Evolutionary conservation across 1,139 yeast species (phyloP), one percentile per base, ranked within the genome.

Genomic region (Hemisphaericaspora lyxosophila): DNA sequence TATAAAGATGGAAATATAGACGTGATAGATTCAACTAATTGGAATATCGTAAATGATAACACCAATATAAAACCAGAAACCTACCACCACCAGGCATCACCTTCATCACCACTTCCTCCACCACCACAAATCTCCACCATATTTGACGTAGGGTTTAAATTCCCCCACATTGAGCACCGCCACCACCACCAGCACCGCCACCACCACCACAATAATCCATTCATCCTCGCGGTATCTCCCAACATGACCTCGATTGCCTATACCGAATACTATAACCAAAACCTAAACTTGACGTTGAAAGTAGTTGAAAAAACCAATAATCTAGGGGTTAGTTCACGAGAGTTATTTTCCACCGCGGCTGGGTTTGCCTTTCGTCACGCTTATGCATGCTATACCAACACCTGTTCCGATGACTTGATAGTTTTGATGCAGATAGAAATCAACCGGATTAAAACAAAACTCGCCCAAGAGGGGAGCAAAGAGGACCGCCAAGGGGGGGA

Each of bases 281-380:
- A 40, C 3, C 35, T 42, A 1, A 44, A 53, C 25, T 52, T 75
- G 19, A 48, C 49, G 17, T 44, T 73, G 3, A 45, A 54, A 17
- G 63, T 67, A 18, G 60, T 65, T 4, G 63, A 62, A 36, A 61
- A 58, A 36, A 34, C 35, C 18, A 36, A 46, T 2, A 44, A 44
- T 16, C 39, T 44, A 6, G 59, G 53, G 0, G 40, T 55, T 2
- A 42, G 62, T 4, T 57, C 64, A 3, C 50, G 65, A 4, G 65
- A 67, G 14, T 45, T 73, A 16, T 59, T 68, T 19, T 50, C 67
- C 1, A 61, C 80, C 0, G 70, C 85, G 0, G 81, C 79, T 1
- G 85, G 80, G 0, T 60, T 84, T 41, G 86, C 92, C 0, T 70
- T 74, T 29, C 63, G 81, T 9, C 88, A 84, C 53, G 79, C 92